Conservation (phyloP, 2,329 filamentous ascomycete genomes). For the Thelonectria discophora region DNA sequence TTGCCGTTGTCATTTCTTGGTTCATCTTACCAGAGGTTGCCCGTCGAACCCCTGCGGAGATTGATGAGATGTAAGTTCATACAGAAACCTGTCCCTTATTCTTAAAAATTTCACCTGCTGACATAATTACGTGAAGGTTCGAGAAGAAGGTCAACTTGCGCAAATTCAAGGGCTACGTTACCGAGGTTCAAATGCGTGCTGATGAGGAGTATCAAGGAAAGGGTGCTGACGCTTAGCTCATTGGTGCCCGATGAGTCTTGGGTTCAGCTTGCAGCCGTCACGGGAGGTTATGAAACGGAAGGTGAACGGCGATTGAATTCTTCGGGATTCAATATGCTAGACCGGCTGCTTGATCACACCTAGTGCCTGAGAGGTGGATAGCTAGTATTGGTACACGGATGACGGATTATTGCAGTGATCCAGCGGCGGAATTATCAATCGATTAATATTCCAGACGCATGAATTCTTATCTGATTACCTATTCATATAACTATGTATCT, state of each 20-base stretch:
- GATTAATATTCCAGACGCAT: no score
- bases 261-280: background rate
- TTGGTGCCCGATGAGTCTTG: background rate
- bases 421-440: no score
- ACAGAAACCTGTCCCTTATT: no score
- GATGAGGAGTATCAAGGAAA: conserved; percentile 18
- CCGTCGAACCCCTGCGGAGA: conserved; percentile 48
- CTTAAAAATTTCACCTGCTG: background rate
- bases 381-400: background rate
- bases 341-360: background rate
- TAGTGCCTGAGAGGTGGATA: background rate
- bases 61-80: conserved; percentile 50
- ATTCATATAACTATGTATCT: background rate
- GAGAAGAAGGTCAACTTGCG: conserved; percentile 26
- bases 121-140: conserved; percentile 6
- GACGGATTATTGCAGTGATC: no score
- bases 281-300: background rate
- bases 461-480: no score
- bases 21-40: conserved; percentile 50
- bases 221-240: background rate
- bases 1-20: conserved; percentile 47
- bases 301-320: background rate
- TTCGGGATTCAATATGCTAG: background rate
- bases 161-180: conserved; percentile 24
- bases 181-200: conserved; percentile 26